Conservation (phyloP, 2,329 filamentous ascomycete genomes). For the Cryphonectria japonica region DNA sequence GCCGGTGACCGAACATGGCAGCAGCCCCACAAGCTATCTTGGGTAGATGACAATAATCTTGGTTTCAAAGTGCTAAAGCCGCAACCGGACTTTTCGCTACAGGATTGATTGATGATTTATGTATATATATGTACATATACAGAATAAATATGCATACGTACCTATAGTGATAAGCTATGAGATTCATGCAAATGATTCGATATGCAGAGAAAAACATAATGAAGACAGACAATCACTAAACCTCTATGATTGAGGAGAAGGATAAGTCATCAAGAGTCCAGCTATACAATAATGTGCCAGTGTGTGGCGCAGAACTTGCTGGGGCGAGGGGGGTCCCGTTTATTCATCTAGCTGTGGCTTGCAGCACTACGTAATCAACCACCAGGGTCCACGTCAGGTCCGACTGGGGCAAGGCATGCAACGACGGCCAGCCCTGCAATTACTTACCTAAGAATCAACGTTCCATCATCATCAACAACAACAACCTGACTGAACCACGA, state of each 20-base stretch:
- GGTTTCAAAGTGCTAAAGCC: conserved; percentile 1
- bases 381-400: background rate
- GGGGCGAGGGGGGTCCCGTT: no score
- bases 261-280: background rate
- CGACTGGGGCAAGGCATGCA: background rate
- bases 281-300: background rate
- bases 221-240: background rate
- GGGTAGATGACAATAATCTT: conserved; percentile 27
- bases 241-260: background rate
- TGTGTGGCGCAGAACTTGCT: conserved; percentile 2
- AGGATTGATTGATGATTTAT: no score
- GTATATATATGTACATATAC: no score
- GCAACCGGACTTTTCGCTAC: background rate
- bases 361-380: background rate
- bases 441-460: conserved; percentile 13
- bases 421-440: conserved; percentile 9
- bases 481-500: background rate
- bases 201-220: background rate
- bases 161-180: background rate
- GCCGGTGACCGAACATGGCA: conserved; percentile 7
- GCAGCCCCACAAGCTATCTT: conserved; percentile 17
- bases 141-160: background rate
- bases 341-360: background rate
- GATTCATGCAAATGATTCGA: no score
- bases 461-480: conserved; percentile 7